These are phyloP conservation scores for Chrysoporthe austroafricana DNA, from an alignment of 2,329 filamentous ascomycete species.

Conservation along the genomic window DNA sequence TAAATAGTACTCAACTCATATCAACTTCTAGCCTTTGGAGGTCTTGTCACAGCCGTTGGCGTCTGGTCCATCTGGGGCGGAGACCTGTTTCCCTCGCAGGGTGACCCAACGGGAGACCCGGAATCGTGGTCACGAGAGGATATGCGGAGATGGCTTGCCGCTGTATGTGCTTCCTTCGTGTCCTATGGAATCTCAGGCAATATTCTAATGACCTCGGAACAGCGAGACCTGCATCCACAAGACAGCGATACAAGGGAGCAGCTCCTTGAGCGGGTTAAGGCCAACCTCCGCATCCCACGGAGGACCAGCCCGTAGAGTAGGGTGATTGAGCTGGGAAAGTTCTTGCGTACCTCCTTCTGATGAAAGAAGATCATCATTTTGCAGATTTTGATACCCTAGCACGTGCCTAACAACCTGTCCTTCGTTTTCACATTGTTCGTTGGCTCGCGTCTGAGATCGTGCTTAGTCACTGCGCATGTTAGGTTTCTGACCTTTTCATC, in stretches of 20 bases:
- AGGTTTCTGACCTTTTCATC: no score
- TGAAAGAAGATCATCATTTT: background rate
- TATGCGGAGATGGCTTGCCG: conserved; percentile 77
- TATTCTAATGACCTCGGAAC: conserved; percentile 11
- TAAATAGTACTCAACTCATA: background rate
- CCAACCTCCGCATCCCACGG: conserved; percentile 50
- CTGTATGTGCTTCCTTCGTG: conserved; percentile 58
- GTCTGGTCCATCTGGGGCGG: conserved; percentile 84
- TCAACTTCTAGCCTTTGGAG: conserved; percentile 69
- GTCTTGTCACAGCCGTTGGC: conserved; percentile 78
- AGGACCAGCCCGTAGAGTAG: conserved; percentile 12
- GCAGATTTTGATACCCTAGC: conserved; percentile 9
- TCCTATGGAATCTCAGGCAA: background rate
- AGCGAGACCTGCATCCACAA: conserved; percentile 54
- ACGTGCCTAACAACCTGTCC: background rate
- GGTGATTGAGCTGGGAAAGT: no score
- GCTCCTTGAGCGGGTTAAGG: conserved; percentile 49
- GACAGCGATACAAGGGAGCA: conserved; percentile 49
- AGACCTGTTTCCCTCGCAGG: conserved; percentile 76
- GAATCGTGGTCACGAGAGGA: conserved; percentile 78
- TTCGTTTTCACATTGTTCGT: background rate
- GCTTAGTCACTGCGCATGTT: background rate
- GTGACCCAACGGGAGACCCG: conserved; percentile 78
- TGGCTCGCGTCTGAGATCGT: background rate
- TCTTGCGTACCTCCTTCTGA: background rate